Conservation (phyloP, 768 basidiomycete species). For the Mycena chlorophos region DNA sequence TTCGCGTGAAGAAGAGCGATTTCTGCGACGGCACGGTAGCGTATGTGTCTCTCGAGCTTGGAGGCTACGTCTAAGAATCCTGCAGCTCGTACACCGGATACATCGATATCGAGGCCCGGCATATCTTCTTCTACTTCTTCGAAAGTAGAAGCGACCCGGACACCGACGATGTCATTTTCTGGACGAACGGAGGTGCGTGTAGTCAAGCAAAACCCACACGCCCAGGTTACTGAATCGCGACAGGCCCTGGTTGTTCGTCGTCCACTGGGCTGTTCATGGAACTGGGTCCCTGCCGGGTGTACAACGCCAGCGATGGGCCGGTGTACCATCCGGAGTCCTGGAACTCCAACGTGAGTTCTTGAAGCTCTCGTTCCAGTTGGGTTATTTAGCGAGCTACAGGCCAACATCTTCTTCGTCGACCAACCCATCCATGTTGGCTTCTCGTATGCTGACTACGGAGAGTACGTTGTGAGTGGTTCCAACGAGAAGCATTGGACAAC, state of each 20-base stretch:
- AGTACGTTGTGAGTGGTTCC: not conserved
- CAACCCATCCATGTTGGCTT: slow-evolving; percentile 49
- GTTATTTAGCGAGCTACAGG: slow-evolving; percentile 11
- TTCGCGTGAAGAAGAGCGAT: slow-evolving; percentile 36
- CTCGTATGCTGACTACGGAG: slow-evolving; percentile 44
- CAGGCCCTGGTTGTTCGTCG: slow-evolving; percentile 8
- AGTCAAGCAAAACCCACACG: not conserved
- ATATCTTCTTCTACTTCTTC: slow-evolving; percentile 59
- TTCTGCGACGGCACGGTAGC: slow-evolving; percentile 40
- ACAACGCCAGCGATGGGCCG: slow-evolving; percentile 38
- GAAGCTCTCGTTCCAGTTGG: not conserved
- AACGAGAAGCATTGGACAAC: not conserved
- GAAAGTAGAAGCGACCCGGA: slow-evolving; percentile 50
- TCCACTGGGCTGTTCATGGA: slow-evolving; percentile 8
- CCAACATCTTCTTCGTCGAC: slow-evolving; percentile 48
- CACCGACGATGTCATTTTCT: slow-evolving; percentile 46
- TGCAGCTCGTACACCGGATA: slow-evolving; percentile 47
- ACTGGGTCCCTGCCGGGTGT: slow-evolving; percentile 47
- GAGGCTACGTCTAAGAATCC: not conserved
- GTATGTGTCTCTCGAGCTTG: slow-evolving; percentile 23
- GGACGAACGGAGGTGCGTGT: slow-evolving; percentile 50
- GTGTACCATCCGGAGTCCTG: slow-evolving; percentile 46
- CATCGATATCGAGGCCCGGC: slow-evolving; percentile 48
- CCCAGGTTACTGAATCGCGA: not conserved
- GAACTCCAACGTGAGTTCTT: slow-evolving; percentile 40